Evolutionary conservation across 176 grass and related monocot genomes (phyloP).

Genomic region (Phragmites australis): DNA sequence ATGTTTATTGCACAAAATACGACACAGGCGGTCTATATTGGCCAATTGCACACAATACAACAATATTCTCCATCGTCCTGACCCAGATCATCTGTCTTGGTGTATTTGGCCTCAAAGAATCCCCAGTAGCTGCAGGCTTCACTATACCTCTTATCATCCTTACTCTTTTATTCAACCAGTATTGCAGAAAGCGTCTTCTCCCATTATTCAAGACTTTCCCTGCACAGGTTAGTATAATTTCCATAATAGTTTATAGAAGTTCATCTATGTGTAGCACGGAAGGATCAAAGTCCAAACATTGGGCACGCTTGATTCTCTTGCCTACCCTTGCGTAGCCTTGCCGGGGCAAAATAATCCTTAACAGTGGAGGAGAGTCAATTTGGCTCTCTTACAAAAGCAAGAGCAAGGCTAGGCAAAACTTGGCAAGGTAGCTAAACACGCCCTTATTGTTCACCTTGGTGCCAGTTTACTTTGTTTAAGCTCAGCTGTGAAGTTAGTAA

Average conservation of each 20-base stretch:
- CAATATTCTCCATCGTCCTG: conserved; percentile 84
- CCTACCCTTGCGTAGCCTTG: background rate
- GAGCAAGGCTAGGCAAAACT: background rate
- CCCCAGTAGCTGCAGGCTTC: conserved; percentile 78
- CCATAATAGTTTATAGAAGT: background rate
- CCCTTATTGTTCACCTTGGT: background rate
- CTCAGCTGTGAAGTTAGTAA: background rate
- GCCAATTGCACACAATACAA: conserved; percentile 85
- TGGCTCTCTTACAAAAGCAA: background rate
- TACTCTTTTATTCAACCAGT: conserved; percentile 89
- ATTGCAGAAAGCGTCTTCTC: conserved; percentile 72
- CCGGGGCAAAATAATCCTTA: background rate
- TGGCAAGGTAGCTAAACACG: background rate
- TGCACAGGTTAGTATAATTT: conserved; percentile 62
- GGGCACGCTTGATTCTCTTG: background rate
- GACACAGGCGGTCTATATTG: conserved; percentile 83
- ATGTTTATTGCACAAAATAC: conserved; percentile 81
- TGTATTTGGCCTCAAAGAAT: conserved; percentile 81
- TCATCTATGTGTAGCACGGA: background rate
- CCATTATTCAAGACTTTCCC: conserved; percentile 76
- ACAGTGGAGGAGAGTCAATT: background rate
- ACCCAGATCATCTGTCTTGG: conserved; percentile 90
- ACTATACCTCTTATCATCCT: conserved; percentile 72
- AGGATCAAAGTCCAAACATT: background rate
- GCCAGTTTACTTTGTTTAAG: background rate